phyloP scores from a whole-genome alignment of 2,329 filamentous ascomycete genomes.

The Ceratocystis colombiana region DNA sequence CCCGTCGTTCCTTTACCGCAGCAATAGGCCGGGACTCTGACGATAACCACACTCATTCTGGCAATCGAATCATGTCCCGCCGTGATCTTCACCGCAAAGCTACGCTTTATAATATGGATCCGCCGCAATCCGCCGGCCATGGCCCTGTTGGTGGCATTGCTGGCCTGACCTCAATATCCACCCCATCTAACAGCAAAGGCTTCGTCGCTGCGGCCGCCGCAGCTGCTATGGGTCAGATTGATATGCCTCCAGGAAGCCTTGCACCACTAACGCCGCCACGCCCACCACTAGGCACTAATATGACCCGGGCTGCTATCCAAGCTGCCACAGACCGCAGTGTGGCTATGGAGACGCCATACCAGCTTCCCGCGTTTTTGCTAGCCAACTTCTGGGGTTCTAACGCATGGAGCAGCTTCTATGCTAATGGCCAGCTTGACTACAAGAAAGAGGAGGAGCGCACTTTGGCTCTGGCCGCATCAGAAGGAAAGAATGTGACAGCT shows the following conservation, averaged over 20 bases:
- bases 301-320: constrained; percentile 76
- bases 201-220: constrained; percentile 3
- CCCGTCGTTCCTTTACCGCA: constrained; percentile 47
- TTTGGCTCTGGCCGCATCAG: constrained; percentile 21
- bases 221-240: constrained; percentile 32
- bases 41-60: constrained; percentile 9
- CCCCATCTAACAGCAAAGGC: constrained; percentile 10
- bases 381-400: constrained; percentile 91
- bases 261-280: constrained; percentile 75
- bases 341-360: constrained; percentile 49
- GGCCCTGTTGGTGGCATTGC: constrained; percentile 58
- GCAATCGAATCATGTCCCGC: constrained; percentile 71
- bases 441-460: constrained; percentile 23
- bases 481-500: constrained; percentile 23
- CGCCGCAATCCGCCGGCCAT: constrained; percentile 34
- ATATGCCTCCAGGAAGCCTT: constrained; percentile 50
- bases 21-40: constrained; percentile 32
- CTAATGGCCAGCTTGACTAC: constrained; percentile 27
- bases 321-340: constrained; percentile 67
- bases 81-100: constrained; percentile 79
- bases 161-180: constrained; percentile 57
- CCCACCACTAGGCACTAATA: constrained; percentile 70
- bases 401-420: constrained; percentile 50
- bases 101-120: constrained; percentile 42
- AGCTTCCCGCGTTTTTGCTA: constrained; percentile 73